A percentile compares a stretch with the other conserved stretches of the same genome.
phyloP scores from a whole-genome alignment of 2,329 filamentous ascomycete species.

The Exophiala alcalophila region DNA sequence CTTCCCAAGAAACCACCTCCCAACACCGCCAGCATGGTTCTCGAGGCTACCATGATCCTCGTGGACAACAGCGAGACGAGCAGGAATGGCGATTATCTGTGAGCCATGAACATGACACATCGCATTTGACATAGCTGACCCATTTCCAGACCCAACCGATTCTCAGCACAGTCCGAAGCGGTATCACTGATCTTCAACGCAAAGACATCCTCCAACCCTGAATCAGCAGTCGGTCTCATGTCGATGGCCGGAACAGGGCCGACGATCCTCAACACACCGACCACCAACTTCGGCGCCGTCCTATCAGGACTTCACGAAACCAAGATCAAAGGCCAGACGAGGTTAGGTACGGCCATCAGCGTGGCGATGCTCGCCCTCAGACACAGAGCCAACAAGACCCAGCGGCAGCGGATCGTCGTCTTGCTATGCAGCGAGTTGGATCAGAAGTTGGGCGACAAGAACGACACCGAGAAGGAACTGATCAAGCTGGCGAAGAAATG shows the following conservation, averaged over 20 bases:
- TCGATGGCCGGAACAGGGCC: constrained; percentile 98
- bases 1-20: too few relatives aligned
- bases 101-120: constrained; percentile 32
- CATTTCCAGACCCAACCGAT: constrained; percentile 73
- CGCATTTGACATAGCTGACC: not conserved
- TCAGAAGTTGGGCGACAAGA: constrained; percentile 34
- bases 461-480: constrained; percentile 84
- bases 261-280: constrained; percentile 93
- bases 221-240: constrained; percentile 96
- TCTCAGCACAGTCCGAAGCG: constrained; percentile 93
- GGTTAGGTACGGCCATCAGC: constrained; percentile 91
- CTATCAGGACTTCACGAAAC: constrained; percentile 88
- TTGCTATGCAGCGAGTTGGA: constrained; percentile 88
- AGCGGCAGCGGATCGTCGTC: constrained; percentile 93
- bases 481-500: constrained; percentile 92
- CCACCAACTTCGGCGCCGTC: constrained; percentile 93
- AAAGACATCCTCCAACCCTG: constrained; percentile 91
- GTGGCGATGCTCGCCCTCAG: constrained; percentile 90
- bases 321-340: constrained; percentile 84
- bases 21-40: constrained; percentile 73
- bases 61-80: constrained; percentile 99
- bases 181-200: constrained; percentile 93
- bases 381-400: constrained; percentile 95
- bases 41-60: constrained; percentile 98
- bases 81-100: constrained; percentile 88